Conservation (phyloP, 169 alveolate species). For the Cytauxzoon felis region DNA sequence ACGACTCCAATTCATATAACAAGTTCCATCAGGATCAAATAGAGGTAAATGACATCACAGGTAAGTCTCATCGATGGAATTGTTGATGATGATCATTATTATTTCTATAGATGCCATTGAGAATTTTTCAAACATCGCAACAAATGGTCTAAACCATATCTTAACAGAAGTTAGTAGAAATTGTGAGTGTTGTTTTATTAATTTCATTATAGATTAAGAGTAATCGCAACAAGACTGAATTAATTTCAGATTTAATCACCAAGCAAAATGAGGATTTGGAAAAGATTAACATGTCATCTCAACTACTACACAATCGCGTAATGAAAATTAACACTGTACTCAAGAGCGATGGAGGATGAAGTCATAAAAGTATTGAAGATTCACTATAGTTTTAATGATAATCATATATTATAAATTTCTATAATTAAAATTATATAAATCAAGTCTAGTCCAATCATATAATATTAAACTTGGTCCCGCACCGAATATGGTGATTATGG, state of each 20-base stretch:
- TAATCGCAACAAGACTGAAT: conserved; percentile 36
- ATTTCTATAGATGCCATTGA: conserved; percentile 22
- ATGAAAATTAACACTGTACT: conserved; percentile 24
- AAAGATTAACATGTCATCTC: conserved; percentile 33
- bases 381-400: background rate
- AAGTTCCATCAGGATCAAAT: background rate
- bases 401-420: background rate
- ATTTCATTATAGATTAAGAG: background rate
- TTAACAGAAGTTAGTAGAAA: conserved; percentile 16
- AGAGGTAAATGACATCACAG: background rate
- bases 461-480: too few species aligned
- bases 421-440: background rate
- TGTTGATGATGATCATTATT: background rate
- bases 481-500: background rate
- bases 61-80: background rate
- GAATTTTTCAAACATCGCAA: conserved; percentile 15
- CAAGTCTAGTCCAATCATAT: background rate
- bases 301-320: conserved; percentile 30
- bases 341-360: too few species aligned
- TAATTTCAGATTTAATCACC: conserved; percentile 16
- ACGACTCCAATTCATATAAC: background rate
- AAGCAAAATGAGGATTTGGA: conserved; percentile 51
- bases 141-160: conserved; percentile 23
- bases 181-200: background rate
- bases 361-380: too few species aligned